Base-by-base conservation (phyloP, 1,139 yeast genomes). In the Suhomyces taliae region DNA sequence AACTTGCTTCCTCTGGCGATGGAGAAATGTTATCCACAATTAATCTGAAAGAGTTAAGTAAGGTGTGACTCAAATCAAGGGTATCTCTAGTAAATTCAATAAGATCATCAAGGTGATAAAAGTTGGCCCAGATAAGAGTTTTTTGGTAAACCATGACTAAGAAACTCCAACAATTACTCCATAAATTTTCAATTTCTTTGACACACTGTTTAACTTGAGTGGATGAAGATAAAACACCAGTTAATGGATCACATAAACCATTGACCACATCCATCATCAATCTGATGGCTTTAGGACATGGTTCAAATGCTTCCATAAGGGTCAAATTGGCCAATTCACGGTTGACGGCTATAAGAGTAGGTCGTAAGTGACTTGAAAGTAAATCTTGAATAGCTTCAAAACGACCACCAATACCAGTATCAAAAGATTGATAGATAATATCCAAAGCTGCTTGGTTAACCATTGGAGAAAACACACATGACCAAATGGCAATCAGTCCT, bases 71-170 rank as follows among this genome's bases (percentile, higher is more conserved):
- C 42, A 88, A 74, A 55, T 91, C 97, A 45, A 90, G 72, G 0
- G 90, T 85, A 62, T 90, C 97, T 62, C 96, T 81, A 14, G 97
- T 88, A 56, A 90, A 90, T 52, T 88, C 95, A 42, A 86, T 76
- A 60, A 89, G 72, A 43, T 78, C 78, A 0, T 76, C 75, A 34
- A 81, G 72, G 40, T 79, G 81, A 58, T 83, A 85, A 36, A 71
- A 67, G 5, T 74, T 64, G 0, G 95, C 90, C 98, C 98, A 91
- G 7, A 65, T 63, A 24, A 87, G 71, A 1, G 96, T 88, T 47
- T 81, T 77, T 38, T 74, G 72, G 56, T 87, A 90, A 4, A 89
- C 78, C 76, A 85, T 77, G 40, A 81, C 80, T 52, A 91, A 67
- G 54, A 88, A 87, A 11, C 62, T 61, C 97, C 98, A 91, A 36